These are phyloP conservation scores for Penicillium sp. DNA, from an alignment of 2,329 filamentous ascomycete species.

Conservation along the genomic window DNA sequence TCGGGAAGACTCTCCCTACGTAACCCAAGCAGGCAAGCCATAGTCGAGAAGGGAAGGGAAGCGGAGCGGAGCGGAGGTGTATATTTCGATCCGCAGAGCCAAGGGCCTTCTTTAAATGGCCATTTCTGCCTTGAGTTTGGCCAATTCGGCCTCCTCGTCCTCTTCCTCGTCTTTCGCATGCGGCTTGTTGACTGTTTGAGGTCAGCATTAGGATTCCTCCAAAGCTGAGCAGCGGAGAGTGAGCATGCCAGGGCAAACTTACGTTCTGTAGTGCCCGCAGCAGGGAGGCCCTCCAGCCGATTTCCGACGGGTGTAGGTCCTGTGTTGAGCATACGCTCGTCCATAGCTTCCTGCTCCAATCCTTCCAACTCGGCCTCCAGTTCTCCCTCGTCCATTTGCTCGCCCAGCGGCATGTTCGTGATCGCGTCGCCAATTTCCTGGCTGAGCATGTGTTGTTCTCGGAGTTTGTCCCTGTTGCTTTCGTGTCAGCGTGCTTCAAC, in stretches of 20 bases:
- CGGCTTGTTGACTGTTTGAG: constrained; percentile 35
- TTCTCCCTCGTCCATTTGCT: constrained; percentile 75
- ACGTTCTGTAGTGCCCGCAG: constrained; percentile 69
- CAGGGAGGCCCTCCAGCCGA: constrained; percentile 69
- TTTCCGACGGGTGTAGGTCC: constrained; percentile 77
- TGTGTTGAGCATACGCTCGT: constrained; percentile 88
- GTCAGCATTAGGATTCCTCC: constrained; percentile 8
- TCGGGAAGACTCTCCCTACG: too few relatives aligned
- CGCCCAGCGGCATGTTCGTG: constrained; percentile 61
- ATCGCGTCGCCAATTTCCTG: constrained; percentile 89
- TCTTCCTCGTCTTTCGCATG: constrained; percentile 61
- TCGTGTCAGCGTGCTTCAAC: constrained; percentile 5
- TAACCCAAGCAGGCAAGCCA: too few relatives aligned
- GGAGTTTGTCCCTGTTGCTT: constrained; percentile 68
- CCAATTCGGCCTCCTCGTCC: constrained; percentile 91
- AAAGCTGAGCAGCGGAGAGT: background rate
- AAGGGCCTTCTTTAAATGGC: constrained; percentile 61
- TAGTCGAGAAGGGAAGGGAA: too few relatives aligned
- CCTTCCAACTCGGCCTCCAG: constrained; percentile 78
- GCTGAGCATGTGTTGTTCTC: constrained; percentile 87
- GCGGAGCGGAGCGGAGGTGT: too few relatives aligned
- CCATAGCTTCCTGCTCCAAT: constrained; percentile 85
- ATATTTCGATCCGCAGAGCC: too few relatives aligned
- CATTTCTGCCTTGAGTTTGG: constrained; percentile 94
- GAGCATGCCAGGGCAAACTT: constrained; percentile 39